Base-by-base conservation (phyloP, 164 flowering plant species). In the Nymphaea thermarum region DNA sequence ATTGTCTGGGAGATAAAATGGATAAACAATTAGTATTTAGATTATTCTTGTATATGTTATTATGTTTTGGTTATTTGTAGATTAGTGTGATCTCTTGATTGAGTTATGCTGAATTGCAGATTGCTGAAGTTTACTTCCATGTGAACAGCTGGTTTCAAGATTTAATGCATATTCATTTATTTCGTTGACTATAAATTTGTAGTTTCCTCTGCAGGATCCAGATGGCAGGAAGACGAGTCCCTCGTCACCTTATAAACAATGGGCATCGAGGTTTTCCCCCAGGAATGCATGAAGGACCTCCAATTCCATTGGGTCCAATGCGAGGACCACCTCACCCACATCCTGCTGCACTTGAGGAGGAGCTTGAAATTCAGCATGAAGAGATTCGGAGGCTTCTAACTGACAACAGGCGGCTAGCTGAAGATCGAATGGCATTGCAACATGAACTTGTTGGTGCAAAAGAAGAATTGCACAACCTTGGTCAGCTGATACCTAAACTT, bases 191-290 rank as follows among this genome's bases (percentile, higher is more conserved):
- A 41, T 51, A 10, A 51, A 51, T 51, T 15, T 15, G 12, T 15
- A 2, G 57, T 51, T 62, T 64, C 57, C 60, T 66, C 57, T 78
- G 82, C 78, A 75, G 85, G 73, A 73, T 66, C 65, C 15, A 43
- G 16, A 87, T 87, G 93, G 78, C 84, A 17, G 86, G 87, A 53
- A 78, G 89, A 77, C 85, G 80, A 42, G 72, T 78, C 70, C 77
- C 81, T 63, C 87, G 79, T 36, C 79, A 79, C 71, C 74, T 75
- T 42, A 17, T 71, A 36, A 66, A 60, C 67, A 81, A 81, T 61
- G 72, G 70, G 69, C 68, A 65, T 25, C 82, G 77, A 47, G 81
- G 75, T 65, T 76, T n/a, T 45, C 64, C 64, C 7, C 65, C 65
- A 60, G 71, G 62, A 14, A 15, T 66, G 51, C 79, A 68, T 65